Evolutionary conservation across 2,329 filamentous ascomycete species (phyloP).

Genomic region (Pseudopithomyces chartarum): DNA sequence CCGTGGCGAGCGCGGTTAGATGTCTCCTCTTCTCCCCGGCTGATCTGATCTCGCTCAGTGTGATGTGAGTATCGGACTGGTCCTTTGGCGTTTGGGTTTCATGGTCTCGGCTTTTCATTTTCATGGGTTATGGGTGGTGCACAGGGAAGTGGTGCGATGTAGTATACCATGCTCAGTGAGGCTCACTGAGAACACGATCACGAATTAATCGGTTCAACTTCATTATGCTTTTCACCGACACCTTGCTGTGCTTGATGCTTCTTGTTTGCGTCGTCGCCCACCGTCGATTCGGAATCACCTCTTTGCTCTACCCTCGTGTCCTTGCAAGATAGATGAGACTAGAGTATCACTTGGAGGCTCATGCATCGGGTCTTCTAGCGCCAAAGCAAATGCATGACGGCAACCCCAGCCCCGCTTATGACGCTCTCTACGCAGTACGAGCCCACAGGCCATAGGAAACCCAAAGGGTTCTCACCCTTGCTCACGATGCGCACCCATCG

Average conservation of each 20-base stretch:
- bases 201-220: constrained; percentile 36
- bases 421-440: constrained; percentile 1
- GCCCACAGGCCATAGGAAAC: neutral
- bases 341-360: too few relatives aligned
- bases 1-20: constrained; percentile 60
- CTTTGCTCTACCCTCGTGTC: too few relatives aligned
- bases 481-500: neutral
- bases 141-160: constrained; percentile 43
- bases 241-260: neutral
- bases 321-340: too few relatives aligned
- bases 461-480: neutral
- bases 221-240: neutral
- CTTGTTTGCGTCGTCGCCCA: too few relatives aligned
- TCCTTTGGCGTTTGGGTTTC: constrained; percentile 42
- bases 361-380: neutral
- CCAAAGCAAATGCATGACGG: neutral
- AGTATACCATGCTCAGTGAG: constrained; percentile 47
- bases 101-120: constrained; percentile 44
- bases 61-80: constrained; percentile 33
- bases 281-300: too few relatives aligned
- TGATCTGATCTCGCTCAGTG: constrained; percentile 27
- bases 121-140: constrained; percentile 42
- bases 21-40: constrained; percentile 24
- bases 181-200: constrained; percentile 39
- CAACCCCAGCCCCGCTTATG: constrained; percentile 13